Conservation (phyloP, 2,329 filamentous ascomycete genomes). For the Sporothrix globosa region DNA sequence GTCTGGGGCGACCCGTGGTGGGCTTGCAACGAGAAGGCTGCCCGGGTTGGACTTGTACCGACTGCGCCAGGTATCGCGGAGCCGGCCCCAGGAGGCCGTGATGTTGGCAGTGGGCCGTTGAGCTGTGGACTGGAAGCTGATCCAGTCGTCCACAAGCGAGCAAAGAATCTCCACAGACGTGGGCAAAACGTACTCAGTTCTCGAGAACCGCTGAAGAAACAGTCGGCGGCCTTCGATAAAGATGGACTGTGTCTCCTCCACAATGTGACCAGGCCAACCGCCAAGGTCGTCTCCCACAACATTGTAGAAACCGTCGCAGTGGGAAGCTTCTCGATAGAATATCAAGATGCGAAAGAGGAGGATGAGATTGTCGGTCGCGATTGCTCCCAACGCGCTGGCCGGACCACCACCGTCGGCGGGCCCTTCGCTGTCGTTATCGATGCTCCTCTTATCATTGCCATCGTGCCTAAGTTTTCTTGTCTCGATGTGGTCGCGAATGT, state of each 20-base stretch:
- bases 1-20: neutral
- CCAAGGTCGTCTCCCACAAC: constrained; percentile 19
- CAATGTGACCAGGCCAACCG: neutral
- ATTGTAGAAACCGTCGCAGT: neutral
- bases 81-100: neutral
- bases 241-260: neutral
- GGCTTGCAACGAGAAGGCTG: neutral
- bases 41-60: neutral
- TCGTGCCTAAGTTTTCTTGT: too few relatives aligned
- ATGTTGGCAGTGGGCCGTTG: neutral
- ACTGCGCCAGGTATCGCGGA: neutral
- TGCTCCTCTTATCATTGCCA: neutral
- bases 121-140: neutral
- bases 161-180: neutral
- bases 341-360: constrained; percentile 9
- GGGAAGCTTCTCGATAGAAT: neutral
- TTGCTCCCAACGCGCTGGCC: neutral
- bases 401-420: too few relatives aligned
- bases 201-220: neutral
- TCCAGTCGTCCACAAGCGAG: neutral
- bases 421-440: neutral
- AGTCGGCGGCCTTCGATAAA: constrained; percentile 11
- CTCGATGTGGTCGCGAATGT: neutral
- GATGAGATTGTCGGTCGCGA: constrained; percentile 17
- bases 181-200: neutral